phyloP scores from a whole-genome alignment of 2,329 filamentous ascomycete species.

The Fusarium transvaalense region DNA sequence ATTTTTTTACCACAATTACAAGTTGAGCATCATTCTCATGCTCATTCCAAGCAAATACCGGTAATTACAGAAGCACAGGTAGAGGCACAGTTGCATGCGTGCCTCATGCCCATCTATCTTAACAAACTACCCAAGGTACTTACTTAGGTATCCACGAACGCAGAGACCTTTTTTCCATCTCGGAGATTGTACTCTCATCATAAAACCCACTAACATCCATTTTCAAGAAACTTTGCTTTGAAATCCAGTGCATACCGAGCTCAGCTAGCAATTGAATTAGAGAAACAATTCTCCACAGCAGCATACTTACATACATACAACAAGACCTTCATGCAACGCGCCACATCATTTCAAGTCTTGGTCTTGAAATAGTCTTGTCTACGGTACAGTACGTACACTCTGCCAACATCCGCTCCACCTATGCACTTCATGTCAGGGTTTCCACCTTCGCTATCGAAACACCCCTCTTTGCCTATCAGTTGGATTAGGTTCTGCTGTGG shows the following conservation, averaged over 20 bases:
- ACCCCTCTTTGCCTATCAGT: constrained; percentile 1
- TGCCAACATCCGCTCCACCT: constrained; percentile 21
- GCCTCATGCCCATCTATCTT: not conserved
- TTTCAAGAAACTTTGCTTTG: constrained; percentile 25
- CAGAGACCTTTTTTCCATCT: constrained; percentile 27
- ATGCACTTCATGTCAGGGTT: constrained; percentile 14
- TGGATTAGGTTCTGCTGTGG: constrained; percentile 30
- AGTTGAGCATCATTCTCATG: not conserved
- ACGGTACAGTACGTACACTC: constrained; percentile 1
- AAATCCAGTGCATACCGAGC: not conserved
- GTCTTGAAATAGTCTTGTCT: constrained; percentile 35
- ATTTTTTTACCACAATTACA: not conserved
- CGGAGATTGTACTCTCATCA: constrained; percentile 28
- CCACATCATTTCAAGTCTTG: constrained; percentile 35
- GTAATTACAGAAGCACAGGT: not conserved
- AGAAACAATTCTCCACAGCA: constrained; percentile 28
- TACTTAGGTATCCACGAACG: constrained; percentile 2
- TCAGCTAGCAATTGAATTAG: not conserved
- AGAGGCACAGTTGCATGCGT: not conserved
- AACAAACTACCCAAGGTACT: not conserved
- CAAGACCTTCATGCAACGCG: constrained; percentile 27
- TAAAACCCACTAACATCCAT: constrained; percentile 20
- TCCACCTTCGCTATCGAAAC: constrained; percentile 26
- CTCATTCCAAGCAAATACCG: not conserved
- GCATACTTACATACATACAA: constrained; percentile 10